Base-by-base conservation (phyloP, 2,329 filamentous ascomycete genomes). In the Sclerotinia sclerotiorum region DNA sequence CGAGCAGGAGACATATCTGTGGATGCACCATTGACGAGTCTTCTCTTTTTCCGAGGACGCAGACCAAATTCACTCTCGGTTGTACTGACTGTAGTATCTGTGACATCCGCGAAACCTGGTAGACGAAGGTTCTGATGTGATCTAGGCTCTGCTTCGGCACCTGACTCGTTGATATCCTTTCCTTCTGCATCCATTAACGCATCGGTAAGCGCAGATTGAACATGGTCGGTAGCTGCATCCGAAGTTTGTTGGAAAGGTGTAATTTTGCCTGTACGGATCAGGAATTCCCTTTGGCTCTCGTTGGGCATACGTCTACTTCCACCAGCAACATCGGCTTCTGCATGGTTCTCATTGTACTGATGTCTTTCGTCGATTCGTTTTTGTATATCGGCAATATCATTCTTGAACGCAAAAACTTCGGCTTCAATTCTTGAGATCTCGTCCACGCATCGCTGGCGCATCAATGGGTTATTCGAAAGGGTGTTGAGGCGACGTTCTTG, bases 211-310 rank as follows among this genome's bases (percentile, higher is more conserved):
- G 89, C 89, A 2, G 90, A 90, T 56, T 89, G 84, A 3, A 88
- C 83, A 3, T 85, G 87, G 39, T 86, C 82, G 4, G 83, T 76
- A 32, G 75, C 83, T 1, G 88, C 81, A 19, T 87, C 84, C 35
- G 88, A 88, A 74, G 97, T 86, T 54, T 69, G 71, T 10, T 93
- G 91, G 76, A 99, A 99, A 0, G 95, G 95, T 0, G 95, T 99
- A 73, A 99, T 98, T 80, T 98, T 98, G 70, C 95, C 95, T 0
- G 94, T 99, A 39, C 95, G 88, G 61, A 99, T 95, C 58, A 99
- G 85, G 77, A 91, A 99, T 58, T 97, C 94, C 63, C 94, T 87
- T 70, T 92, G 88, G 32, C 87, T 93, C 81, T 98, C 95, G 70
- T 91, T 91, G 1, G 91, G 88, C 68, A 94, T 80, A 66, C 87